Conservation (phyloP, 2,329 filamentous ascomycete species). For the Neoascochyta sp. region DNA sequence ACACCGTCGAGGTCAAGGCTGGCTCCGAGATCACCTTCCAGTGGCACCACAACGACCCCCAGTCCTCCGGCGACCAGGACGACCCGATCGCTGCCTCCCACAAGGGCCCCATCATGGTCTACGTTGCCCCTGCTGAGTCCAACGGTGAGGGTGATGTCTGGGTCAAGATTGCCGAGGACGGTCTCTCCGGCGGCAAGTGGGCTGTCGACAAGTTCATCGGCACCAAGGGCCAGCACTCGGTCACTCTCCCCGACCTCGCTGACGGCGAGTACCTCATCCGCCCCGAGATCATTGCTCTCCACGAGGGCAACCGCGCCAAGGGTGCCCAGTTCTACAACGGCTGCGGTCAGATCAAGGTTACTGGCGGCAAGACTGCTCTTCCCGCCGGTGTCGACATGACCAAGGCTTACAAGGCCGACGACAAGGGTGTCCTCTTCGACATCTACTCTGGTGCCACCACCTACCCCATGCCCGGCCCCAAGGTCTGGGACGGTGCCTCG, state of each 20-base stretch:
- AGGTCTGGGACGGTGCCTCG: constrained; percentile 31
- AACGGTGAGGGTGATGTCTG: constrained; percentile 50
- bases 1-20: constrained; percentile 46
- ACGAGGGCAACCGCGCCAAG: constrained; percentile 32
- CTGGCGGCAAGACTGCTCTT: constrained; percentile 26
- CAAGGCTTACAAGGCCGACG: constrained; percentile 39
- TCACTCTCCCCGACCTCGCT: constrained; percentile 39
- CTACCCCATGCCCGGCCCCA: constrained; percentile 42
- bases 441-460: constrained; percentile 33
- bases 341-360: constrained; percentile 42
- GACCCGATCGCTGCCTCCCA: constrained; percentile 54
- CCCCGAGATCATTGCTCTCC: constrained; percentile 44
- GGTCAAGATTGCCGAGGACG: constrained; percentile 45
- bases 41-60: constrained; percentile 50
- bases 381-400: constrained; percentile 46
- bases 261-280: constrained; percentile 42
- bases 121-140: constrained; percentile 44
- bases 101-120: constrained; percentile 52
- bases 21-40: constrained; percentile 48
- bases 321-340: constrained; percentile 46
- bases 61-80: constrained; percentile 35
- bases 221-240: constrained; percentile 39
- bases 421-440: constrained; percentile 42
- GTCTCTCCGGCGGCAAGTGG: constrained; percentile 34
- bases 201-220: constrained; percentile 40